A percentile compares a stretch with the other conserved stretches of the same genome.
Evolutionary conservation across 2,329 filamentous ascomycete species (phyloP).

Genomic region (Aspergillus ochraceoroseus): DNA sequence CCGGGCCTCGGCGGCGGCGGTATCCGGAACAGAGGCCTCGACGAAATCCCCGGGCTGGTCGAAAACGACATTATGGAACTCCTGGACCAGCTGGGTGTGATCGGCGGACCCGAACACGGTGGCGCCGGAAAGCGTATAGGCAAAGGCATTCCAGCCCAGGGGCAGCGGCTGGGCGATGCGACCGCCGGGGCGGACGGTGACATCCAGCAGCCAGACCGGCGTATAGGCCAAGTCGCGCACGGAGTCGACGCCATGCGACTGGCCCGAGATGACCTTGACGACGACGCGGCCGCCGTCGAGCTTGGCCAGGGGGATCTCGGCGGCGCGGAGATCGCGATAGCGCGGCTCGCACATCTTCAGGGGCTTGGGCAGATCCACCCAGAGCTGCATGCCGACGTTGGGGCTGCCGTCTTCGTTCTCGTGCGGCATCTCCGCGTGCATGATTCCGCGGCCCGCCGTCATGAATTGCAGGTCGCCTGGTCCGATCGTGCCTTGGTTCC

Average conservation of each 20-base stretch:
- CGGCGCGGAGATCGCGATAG: constrained; percentile 76
- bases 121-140: constrained; percentile 74
- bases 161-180: constrained; percentile 71
- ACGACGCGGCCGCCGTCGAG: constrained; percentile 67
- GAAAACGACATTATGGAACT: constrained; percentile 88
- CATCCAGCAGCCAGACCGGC: constrained; percentile 90
- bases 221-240: constrained; percentile 91
- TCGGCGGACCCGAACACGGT: constrained; percentile 56
- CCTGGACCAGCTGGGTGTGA: constrained; percentile 32
- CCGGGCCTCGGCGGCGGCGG: constrained; percentile 52
- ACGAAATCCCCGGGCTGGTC: constrained; percentile 72
- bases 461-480: constrained; percentile 95
- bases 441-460: constrained; percentile 86
- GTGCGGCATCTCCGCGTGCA: constrained; percentile 92
- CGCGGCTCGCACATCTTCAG: constrained; percentile 87
- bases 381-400: constrained; percentile 87
- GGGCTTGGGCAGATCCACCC: constrained; percentile 81
- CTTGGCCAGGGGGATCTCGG: constrained; percentile 72
- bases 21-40: constrained; percentile 62
- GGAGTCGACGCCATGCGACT: constrained; percentile 76
- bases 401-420: constrained; percentile 68
- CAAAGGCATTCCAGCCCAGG: constrained; percentile 80
- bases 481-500: constrained; percentile 75
- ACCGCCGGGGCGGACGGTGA: constrained; percentile 74
- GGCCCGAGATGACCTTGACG: constrained; percentile 87